Evolutionary conservation across 2,329 filamentous ascomycete genomes (phyloP).

Genomic region (Dothistroma septosporum): DNA sequence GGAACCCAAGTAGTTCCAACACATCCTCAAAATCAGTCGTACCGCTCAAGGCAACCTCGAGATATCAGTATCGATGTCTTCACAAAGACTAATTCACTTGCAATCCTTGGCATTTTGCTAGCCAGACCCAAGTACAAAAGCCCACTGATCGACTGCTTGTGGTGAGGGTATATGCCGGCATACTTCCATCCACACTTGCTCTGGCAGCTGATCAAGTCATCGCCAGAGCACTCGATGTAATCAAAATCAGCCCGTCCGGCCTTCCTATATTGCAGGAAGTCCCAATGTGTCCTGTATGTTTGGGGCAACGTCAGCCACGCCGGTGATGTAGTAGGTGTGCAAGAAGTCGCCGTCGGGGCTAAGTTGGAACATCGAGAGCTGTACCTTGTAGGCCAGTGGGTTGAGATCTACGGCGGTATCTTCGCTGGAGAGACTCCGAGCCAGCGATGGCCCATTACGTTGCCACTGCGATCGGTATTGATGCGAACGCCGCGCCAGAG

Average conservation of each 20-base stretch:
- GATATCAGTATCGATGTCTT: slow-evolving; percentile 11
- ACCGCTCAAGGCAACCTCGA: neutral
- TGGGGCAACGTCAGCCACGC: slow-evolving; percentile 14
- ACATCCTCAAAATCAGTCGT: no score
- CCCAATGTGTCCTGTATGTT: slow-evolving; percentile 7
- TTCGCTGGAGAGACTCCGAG: slow-evolving; percentile 13
- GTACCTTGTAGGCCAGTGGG: slow-evolving; percentile 10
- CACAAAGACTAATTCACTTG: neutral
- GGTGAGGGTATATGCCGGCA: slow-evolving; percentile 12
- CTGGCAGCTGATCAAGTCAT: slow-evolving; percentile 8
- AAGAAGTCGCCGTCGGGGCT: slow-evolving; percentile 11
- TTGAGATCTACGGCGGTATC: slow-evolving; percentile 12
- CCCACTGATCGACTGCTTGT: slow-evolving; percentile 13
- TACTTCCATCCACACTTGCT: slow-evolving; percentile 14
- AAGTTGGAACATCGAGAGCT: slow-evolving; percentile 12
- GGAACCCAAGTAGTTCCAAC: no score
- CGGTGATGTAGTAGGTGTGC: slow-evolving; percentile 12
- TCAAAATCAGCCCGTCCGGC: slow-evolving; percentile 6
- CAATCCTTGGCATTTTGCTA: slow-evolving; percentile 10
- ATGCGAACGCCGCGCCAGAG: slow-evolving; percentile 9
- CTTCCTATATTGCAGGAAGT: slow-evolving; percentile 13
- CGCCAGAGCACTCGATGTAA: slow-evolving; percentile 15
- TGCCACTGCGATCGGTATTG: slow-evolving; percentile 6
- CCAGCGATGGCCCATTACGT: slow-evolving; percentile 22
- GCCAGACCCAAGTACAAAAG: slow-evolving; percentile 14